phyloP scores from a whole-genome alignment of 2,329 filamentous ascomycete species.

The Cytospora schulzeri region DNA sequence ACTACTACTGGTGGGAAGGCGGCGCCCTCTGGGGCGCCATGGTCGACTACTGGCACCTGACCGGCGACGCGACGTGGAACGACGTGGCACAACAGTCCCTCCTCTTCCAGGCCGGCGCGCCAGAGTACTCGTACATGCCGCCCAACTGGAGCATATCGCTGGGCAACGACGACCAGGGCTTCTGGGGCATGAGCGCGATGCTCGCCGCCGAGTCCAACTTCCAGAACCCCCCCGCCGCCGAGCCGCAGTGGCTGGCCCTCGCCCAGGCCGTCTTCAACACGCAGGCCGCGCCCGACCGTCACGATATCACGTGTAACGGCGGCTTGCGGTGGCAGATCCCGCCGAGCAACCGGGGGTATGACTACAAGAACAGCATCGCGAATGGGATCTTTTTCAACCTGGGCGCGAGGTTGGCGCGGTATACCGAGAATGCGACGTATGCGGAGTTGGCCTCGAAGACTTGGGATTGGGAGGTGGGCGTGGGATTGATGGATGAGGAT shows the following conservation, averaged over 20 bases:
- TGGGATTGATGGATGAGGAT: slow-evolving; percentile 50
- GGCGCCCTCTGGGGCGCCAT: slow-evolving; percentile 63
- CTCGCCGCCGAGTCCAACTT: slow-evolving; percentile 57
- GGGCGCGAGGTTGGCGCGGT: slow-evolving; percentile 58
- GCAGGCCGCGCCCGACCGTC: slow-evolving; percentile 57
- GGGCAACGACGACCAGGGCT: slow-evolving; percentile 65
- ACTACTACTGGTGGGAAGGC: slow-evolving; percentile 70
- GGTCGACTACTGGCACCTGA: slow-evolving; percentile 67
- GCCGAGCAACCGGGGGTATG: slow-evolving; percentile 61
- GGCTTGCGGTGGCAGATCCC: slow-evolving; percentile 68
- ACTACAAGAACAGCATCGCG: slow-evolving; percentile 58
- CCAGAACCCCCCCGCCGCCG: slow-evolving; percentile 51
- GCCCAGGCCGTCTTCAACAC: slow-evolving; percentile 64
- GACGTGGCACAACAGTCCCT: slow-evolving; percentile 37
- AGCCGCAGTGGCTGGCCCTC: slow-evolving; percentile 55
- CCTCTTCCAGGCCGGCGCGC: slow-evolving; percentile 35
- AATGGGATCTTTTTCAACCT: slow-evolving; percentile 47
- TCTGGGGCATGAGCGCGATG: slow-evolving; percentile 64
- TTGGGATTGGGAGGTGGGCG: slow-evolving; percentile 52
- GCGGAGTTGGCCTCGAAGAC: slow-evolving; percentile 52
- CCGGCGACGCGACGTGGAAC: slow-evolving; percentile 62
- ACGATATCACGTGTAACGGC: slow-evolving; percentile 58
- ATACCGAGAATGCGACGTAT: slow-evolving; percentile 57
- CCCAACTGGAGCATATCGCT: slow-evolving; percentile 37
- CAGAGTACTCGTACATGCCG: slow-evolving; percentile 35